These are phyloP conservation scores for Alternaria conjuncta DNA, from an alignment of 2,329 filamentous ascomycete species.

Conservation along the genomic window DNA sequence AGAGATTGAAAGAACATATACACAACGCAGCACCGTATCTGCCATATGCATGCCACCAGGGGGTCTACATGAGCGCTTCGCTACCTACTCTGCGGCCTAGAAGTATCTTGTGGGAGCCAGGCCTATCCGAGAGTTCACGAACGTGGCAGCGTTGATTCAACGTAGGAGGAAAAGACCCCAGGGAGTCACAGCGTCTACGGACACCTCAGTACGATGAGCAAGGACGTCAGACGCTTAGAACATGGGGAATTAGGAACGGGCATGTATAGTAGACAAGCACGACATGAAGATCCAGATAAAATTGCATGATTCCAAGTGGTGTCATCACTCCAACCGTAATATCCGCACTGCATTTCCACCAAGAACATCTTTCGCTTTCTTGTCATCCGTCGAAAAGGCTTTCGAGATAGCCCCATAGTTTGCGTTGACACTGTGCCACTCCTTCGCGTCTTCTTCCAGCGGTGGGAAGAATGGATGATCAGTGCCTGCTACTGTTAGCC, in stretches of 20 bases:
- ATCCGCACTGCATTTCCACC: conserved; percentile 66
- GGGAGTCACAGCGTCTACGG: too few relatives aligned
- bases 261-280: too few relatives aligned
- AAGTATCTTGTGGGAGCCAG: background rate
- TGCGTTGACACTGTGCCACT: conserved; percentile 73
- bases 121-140: background rate
- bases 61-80: background rate
- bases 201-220: too few relatives aligned
- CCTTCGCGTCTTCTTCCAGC: conserved; percentile 65
- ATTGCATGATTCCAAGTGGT: background rate
- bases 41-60: background rate
- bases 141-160: background rate
- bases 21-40: background rate
- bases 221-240: too few relatives aligned
- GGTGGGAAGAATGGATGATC: conserved; percentile 89
- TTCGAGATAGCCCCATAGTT: conserved; percentile 64
- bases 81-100: background rate
- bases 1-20: background rate
- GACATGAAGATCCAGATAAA: too few relatives aligned
- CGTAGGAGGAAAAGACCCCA: background rate
- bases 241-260: too few relatives aligned
- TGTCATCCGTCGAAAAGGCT: conserved; percentile 55
- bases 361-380: conserved; percentile 61
- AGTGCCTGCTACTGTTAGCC: conserved; percentile 62
- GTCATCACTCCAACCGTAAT: conserved; percentile 43